phyloP scores from a whole-genome alignment of 2,329 filamentous ascomycete species.

The Cladorrhinum sp. region DNA sequence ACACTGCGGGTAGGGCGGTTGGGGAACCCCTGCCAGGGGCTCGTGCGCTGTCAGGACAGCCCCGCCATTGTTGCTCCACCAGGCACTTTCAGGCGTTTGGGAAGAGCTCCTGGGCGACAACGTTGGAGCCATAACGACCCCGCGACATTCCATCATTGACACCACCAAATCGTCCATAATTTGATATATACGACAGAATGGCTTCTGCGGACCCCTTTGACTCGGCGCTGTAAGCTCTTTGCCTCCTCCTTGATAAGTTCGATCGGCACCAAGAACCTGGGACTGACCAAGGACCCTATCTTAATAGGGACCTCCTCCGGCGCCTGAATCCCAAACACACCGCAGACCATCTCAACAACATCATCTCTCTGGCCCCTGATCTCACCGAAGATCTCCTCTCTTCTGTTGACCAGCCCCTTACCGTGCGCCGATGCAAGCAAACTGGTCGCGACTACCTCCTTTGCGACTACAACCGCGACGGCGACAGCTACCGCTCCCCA shows the following conservation, averaged over 20 bases:
- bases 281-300: slow-evolving; percentile 9
- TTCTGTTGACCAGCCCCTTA: slow-evolving; percentile 93
- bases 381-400: slow-evolving; percentile 97
- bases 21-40: slow-evolving; percentile 6
- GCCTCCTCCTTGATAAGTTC: slow-evolving; percentile 8
- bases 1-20: neutral
- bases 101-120: slow-evolving; percentile 1
- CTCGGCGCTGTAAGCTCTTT: slow-evolving; percentile 65
- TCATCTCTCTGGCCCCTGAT: slow-evolving; percentile 84
- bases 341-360: slow-evolving; percentile 78
- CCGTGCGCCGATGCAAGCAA: slow-evolving; percentile 79
- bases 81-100: slow-evolving; percentile 8
- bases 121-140: neutral
- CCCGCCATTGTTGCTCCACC: slow-evolving; percentile 13
- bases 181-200: slow-evolving; percentile 19
- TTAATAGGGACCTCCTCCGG: slow-evolving; percentile 85
- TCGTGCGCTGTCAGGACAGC: slow-evolving; percentile 16
- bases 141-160: neutral
- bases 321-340: slow-evolving; percentile 95
- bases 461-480: slow-evolving; percentile 99
- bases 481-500: slow-evolving; percentile 95
- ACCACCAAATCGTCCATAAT: neutral
- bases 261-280: neutral
- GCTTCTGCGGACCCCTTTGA: slow-evolving; percentile 65
- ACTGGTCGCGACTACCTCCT: slow-evolving; percentile 93